Evolutionary conservation across 2,329 filamentous ascomycete genomes (phyloP).

Genomic region (Botrytis byssoidea): DNA sequence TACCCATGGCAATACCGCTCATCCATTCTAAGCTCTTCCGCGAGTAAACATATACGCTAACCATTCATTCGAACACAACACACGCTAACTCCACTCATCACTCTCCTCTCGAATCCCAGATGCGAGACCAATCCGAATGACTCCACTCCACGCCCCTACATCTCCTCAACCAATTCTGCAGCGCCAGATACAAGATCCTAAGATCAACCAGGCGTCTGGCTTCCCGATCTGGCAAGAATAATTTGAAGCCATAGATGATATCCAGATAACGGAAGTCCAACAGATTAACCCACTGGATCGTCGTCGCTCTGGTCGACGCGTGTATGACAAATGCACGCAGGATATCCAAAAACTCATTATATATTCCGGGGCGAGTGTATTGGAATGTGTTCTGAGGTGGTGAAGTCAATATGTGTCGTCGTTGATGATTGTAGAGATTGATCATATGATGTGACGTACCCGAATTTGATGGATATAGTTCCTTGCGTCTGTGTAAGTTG

Average conservation of each 20-base stretch:
- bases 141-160: not conserved
- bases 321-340: fast-evolving
- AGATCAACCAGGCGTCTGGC: not conserved
- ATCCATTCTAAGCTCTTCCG: not conserved
- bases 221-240: fast-evolving
- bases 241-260: not conserved
- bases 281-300: not conserved
- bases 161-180: not conserved
- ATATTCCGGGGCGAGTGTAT: not conserved
- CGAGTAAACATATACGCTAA: not conserved
- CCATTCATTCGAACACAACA: not conserved
- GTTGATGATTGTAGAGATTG: not conserved
- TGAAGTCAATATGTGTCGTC: not conserved
- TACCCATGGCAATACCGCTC: not conserved
- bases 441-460: not conserved
- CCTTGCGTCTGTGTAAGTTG: not conserved
- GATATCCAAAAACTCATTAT: fast-evolving
- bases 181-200: not conserved
- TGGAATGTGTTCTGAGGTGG: not conserved
- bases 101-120: not conserved
- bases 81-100: not conserved
- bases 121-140: not conserved
- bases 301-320: fast-evolving
- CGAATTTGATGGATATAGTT: not conserved
- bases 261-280: not conserved